These are phyloP conservation scores for Triticum dicoccoides DNA, from an alignment of 176 grass and related monocot genomes.

Conservation along the genomic window DNA sequence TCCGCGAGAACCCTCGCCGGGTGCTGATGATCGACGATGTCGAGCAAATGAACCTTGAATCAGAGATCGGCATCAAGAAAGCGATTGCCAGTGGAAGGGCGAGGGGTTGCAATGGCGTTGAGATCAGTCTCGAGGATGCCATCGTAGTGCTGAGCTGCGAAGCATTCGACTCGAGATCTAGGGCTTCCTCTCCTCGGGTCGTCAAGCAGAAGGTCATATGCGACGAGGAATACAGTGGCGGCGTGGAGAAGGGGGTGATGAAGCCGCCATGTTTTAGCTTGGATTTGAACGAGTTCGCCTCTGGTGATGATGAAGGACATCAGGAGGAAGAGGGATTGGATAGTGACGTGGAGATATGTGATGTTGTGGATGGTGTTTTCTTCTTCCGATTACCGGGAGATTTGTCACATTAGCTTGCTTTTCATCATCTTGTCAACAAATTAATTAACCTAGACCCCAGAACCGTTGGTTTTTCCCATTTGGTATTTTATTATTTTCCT, in stretches of 20 bases:
- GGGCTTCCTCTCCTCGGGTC: conserved; percentile 34
- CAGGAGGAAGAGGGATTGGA: conserved; percentile 18
- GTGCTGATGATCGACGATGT: conserved; percentile 69
- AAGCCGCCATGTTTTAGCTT: conserved; percentile 39
- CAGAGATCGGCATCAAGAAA: conserved; percentile 36
- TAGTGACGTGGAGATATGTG: conserved; percentile 25
- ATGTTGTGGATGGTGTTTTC: conserved; percentile 64
- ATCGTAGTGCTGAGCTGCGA: conserved; percentile 77
- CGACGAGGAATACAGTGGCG: background rate
- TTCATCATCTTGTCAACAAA: background rate
- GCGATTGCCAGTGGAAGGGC: conserved; percentile 46
- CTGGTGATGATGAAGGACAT: conserved; percentile 14
- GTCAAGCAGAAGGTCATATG: conserved; percentile 33
- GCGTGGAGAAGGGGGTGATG: conserved; percentile 5
- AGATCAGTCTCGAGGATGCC: conserved; percentile 50
- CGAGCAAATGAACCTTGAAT: conserved; percentile 41
- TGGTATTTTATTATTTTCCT: background rate
- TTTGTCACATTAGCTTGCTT: conserved; percentile 30
- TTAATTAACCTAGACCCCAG: conserved; percentile 10
- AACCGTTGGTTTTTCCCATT: background rate
- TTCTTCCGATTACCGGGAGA: conserved; percentile 38
- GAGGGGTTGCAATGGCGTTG: conserved; percentile 26
- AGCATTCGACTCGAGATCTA: conserved; percentile 39
- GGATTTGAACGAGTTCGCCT: conserved; percentile 68
- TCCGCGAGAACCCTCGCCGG: conserved; percentile 46